Base-by-base conservation (phyloP, 306 rosid species). In the Pueraria montana region DNA sequence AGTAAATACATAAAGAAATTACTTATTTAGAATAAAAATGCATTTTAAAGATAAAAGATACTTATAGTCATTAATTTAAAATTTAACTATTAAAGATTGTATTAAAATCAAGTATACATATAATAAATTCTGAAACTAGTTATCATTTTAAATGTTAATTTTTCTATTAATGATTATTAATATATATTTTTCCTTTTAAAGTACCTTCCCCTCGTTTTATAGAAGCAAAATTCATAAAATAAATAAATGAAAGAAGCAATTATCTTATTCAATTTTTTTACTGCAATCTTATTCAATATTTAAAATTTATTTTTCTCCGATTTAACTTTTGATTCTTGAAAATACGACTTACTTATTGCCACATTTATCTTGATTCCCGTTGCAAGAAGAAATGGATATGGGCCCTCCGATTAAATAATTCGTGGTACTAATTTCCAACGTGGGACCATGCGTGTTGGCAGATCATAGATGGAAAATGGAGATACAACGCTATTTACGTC, bases 321-420 rank as follows among this genome's bases (percentile, higher is more conserved):
- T 18, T 26, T 34, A 66, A 18, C 38, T 38, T n/a, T 36, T 18
- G 4, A 40, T 67, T 67, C 2, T 40, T 68, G 10, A 43, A 70
- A 70, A 70, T 43, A 23, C 0, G 30, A 38, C n/a, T 67, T 0
- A 14, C 14, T 0, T 34, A 36, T 66, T 17, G 18, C 24, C 17
- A 36, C 21, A 36, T 66, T 4, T 67, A 67, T 23, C 18, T 45
- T 70, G 27, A 45, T 68, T 40, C 11, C 12, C 27, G 0, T 40
- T 20, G 74, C 11, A 11, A 21, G 75, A 77, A 8, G 52, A 82
- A 80, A 23, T 80, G 30, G 50, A 5, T 17, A 11, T 85, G 85
- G 82, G 53, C 46, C 85, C 53, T 27, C 23, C 24, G 12, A 64
- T 30, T 8, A 66, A 66, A 34, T 85, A 46, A 85, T 61, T 76